These are phyloP conservation scores for Metschnikowia santaceciliae DNA, from an alignment of 805 yeast species.

Conservation along the genomic window DNA sequence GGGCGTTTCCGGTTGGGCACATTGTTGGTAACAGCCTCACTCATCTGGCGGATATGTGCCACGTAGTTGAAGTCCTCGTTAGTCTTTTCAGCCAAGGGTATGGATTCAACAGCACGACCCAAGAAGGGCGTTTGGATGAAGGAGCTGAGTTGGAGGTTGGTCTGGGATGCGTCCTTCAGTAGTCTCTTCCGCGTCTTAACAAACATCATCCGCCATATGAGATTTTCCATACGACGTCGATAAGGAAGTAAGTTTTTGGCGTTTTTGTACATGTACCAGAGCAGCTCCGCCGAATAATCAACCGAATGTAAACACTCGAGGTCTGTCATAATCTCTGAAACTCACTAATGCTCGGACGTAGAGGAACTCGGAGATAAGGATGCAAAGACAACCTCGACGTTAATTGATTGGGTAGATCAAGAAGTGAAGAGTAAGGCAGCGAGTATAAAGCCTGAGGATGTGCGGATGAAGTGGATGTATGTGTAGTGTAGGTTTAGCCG, in stretches of 20 bases:
- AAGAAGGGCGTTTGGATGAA: slow-evolving; percentile 9
- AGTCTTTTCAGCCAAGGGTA: slow-evolving; percentile 34
- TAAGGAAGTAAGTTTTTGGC: slow-evolving; percentile 76
- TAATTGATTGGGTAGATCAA: background rate
- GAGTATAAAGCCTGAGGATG: background rate
- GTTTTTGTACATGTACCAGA: slow-evolving; percentile 80
- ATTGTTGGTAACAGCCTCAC: slow-evolving; percentile 33
- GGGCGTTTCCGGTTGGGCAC: slow-evolving; percentile 16
- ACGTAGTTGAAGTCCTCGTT: slow-evolving; percentile 60
- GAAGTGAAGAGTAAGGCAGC: background rate
- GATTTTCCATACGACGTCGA: slow-evolving; percentile 71
- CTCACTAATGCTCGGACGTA: background rate
- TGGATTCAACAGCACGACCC: slow-evolving; percentile 4
- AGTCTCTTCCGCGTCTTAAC: slow-evolving; percentile 25
- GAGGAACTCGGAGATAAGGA: background rate
- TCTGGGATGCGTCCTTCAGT: background rate
- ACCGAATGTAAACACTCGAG: background rate
- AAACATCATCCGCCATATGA: slow-evolving; percentile 86
- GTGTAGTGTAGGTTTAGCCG: background rate
- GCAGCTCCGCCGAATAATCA: slow-evolving; percentile 21
- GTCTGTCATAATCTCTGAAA: background rate
- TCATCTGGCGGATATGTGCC: slow-evolving; percentile 58
- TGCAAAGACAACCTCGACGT: background rate
- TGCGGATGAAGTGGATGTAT: background rate
- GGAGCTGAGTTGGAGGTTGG: slow-evolving; percentile 8